A percentile compares a stretch with the other conserved stretches of the same genome.
Conservation (phyloP, 208 protist species). For the Herpetomonas tarakana region DNA sequence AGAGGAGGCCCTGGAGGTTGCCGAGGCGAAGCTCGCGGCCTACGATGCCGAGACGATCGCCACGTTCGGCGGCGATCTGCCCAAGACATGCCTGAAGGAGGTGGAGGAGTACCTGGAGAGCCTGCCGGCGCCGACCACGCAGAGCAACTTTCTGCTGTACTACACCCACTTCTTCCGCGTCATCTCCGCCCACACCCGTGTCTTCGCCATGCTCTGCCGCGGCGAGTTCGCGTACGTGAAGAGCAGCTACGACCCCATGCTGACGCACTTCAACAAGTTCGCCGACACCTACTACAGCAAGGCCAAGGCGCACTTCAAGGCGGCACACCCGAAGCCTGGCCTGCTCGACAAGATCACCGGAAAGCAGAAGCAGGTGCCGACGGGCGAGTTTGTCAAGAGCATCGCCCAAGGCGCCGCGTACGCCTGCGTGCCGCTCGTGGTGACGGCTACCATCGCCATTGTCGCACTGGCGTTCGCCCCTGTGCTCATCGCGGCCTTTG, state of each 20-base stretch:
- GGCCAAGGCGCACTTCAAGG: constrained; percentile 17
- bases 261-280: constrained; percentile 1
- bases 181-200: constrained; percentile 16
- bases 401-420: constrained; percentile 17
- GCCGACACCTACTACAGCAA: constrained; percentile 14
- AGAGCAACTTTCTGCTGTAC: constrained; percentile 17
- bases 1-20: constrained; percentile 13
- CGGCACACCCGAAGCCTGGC: constrained; percentile 7
- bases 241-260: constrained; percentile 18
- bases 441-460: constrained; percentile 18
- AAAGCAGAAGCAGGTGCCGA: constrained; percentile 8
- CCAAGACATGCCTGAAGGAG: constrained; percentile 42
- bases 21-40: constrained; percentile 14
- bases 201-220: constrained; percentile 17
- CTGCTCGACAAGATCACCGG: constrained; percentile 7
- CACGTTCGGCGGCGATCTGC: constrained; percentile 31
- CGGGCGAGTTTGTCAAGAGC: constrained; percentile 16
- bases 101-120: constrained; percentile 14
- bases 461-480: constrained; percentile 30
- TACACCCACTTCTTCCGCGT: constrained; percentile 21
- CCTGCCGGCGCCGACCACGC: constrained; percentile 3
- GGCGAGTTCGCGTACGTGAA: constrained; percentile 28
- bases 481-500: constrained; percentile 26
- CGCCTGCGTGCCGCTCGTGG: constrained; percentile 27
- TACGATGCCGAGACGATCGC: constrained; percentile 23